phyloP scores from a whole-genome alignment of 208 protist species.

The Endotrypanum monterogeii region DNA sequence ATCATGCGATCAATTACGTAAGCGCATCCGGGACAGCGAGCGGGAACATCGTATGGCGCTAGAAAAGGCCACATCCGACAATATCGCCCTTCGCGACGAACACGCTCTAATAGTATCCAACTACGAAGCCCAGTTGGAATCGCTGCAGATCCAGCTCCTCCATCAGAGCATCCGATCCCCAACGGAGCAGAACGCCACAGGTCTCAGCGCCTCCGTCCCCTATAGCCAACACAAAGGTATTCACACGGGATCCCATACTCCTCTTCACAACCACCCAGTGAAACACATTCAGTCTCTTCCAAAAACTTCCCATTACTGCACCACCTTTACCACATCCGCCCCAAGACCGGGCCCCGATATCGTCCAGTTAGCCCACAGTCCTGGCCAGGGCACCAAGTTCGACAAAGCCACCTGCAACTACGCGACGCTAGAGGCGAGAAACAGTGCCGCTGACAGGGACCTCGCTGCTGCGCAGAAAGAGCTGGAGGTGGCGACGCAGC shows the following conservation, averaged over 20 bases:
- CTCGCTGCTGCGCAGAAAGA: conserved; percentile 2
- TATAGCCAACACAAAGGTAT: no score
- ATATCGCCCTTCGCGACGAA: not conserved
- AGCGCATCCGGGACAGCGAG: conserved; percentile 19
- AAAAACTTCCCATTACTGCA: no score
- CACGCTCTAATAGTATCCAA: not conserved
- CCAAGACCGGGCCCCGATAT: no score
- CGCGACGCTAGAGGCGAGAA: conserved; percentile 20
- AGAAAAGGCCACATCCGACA: not conserved
- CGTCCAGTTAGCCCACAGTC: no score
- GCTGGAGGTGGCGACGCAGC: conserved; percentile 4
- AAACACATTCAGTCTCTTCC: no score
- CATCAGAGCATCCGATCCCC: rapidly evolving
- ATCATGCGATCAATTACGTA: conserved; percentile 14
- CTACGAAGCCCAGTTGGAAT: not conserved
- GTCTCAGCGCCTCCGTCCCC: no score
- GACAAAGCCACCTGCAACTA: no score
- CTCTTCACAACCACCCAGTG: no score
- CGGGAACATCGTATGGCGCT: conserved; percentile 9
- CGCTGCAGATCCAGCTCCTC: not conserved
- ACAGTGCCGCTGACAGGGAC: conserved; percentile 14
- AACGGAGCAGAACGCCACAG: not conserved
- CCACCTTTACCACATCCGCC: no score
- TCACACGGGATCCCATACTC: no score
- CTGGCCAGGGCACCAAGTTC: no score